Conservation (phyloP, 1,284 basidiomycete genomes). For the Coniophora puteana region DNA sequence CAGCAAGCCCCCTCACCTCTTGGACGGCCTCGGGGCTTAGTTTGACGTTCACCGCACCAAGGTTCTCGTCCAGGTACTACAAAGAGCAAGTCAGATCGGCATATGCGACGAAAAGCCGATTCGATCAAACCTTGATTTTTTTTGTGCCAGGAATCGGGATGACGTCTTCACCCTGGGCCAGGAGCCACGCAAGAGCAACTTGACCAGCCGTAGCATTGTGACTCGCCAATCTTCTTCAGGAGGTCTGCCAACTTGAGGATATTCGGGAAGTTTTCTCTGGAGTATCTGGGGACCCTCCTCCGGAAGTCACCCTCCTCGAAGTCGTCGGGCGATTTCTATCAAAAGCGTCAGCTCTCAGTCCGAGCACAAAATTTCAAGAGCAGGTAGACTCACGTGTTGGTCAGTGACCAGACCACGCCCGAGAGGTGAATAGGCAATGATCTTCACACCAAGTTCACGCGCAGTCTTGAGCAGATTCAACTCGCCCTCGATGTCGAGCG, state of each 20-base stretch:
- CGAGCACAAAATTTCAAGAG: neutral
- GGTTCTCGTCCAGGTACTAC: conserved; percentile 39
- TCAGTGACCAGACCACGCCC: conserved; percentile 43
- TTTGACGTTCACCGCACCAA: conserved; percentile 26
- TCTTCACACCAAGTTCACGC: conserved; percentile 25
- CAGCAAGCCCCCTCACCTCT: conserved; percentile 28
- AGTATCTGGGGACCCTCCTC: conserved; percentile 18
- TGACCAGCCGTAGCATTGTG: conserved; percentile 38
- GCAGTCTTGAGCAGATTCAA: conserved; percentile 24
- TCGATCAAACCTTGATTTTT: conserved; percentile 21
- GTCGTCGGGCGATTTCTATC: conserved; percentile 34
- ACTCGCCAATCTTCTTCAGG: conserved; percentile 28
- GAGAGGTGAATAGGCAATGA: conserved; percentile 42
- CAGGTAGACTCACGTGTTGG: conserved; percentile 23
- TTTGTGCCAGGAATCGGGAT: conserved; percentile 31
- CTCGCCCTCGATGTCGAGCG: conserved; percentile 27
- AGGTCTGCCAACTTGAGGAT: conserved; percentile 38
- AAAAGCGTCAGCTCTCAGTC: neutral
- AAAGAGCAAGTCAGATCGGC: neutral
- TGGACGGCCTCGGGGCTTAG: conserved; percentile 29
- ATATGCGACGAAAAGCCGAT: neutral
- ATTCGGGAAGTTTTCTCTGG: conserved; percentile 37
- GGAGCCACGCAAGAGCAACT: conserved; percentile 43
- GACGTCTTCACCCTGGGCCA: conserved; percentile 33
- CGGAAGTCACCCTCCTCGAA: conserved; percentile 37